These are phyloP conservation scores for Iris pallida DNA, from an alignment of 116 monocot genomes.

Conservation along the genomic window DNA sequence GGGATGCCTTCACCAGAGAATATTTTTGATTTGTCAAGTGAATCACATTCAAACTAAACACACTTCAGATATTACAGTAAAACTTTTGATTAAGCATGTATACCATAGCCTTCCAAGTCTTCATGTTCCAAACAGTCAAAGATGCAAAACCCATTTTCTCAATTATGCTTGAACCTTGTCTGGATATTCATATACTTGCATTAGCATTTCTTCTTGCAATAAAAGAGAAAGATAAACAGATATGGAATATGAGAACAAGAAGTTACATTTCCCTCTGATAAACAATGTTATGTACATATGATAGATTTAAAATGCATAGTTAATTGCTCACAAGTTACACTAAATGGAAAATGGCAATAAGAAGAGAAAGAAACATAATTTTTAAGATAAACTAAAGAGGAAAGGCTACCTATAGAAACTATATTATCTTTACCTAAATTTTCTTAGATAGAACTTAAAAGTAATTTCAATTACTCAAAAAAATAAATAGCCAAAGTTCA, in stretches of 20 bases:
- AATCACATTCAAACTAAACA: conserved; percentile 6
- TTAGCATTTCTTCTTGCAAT: not conserved
- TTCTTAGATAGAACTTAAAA: no score
- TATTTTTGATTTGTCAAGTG: conserved; percentile 12
- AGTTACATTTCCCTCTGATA: not conserved
- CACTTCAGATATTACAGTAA: conserved; percentile 1
- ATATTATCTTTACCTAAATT: no score
- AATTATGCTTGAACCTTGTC: conserved; percentile 56
- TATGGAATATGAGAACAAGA: conserved; percentile 1
- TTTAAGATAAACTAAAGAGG: no score
- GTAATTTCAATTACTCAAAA: no score
- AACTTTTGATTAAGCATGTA: conserved; percentile 3
- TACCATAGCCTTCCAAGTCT: conserved; percentile 91
- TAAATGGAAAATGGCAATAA: no score
- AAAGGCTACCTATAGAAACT: no score
- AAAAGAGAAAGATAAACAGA: conserved; percentile 5
- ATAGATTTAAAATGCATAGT: no score
- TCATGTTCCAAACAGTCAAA: conserved; percentile 96
- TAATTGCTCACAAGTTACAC: no score
- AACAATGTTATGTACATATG: no score
- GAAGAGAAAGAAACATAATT: no score
- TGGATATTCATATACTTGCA: conserved; percentile 8
- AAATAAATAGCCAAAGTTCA: no score
- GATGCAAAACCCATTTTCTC: conserved; percentile 83
- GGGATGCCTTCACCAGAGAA: conserved; percentile 59